A percentile compares a stretch with the other conserved stretches of the same genome.
Conservation (phyloP, 2,329 filamentous ascomycete genomes). For the Beauveria rudraprayagi region DNA sequence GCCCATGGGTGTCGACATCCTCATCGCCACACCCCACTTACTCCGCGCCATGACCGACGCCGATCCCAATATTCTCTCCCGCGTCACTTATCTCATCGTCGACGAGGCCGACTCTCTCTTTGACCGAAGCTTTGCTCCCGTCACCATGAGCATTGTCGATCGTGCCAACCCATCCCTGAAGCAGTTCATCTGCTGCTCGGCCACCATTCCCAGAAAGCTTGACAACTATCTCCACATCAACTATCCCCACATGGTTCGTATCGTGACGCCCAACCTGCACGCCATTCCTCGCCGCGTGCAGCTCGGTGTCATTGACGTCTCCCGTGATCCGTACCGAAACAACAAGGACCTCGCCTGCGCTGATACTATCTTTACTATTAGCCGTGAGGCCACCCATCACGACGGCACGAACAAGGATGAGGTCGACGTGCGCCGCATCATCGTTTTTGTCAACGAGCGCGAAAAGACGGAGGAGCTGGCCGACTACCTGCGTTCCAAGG, state of each 20-base stretch:
- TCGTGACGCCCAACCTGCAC: constrained; percentile 93
- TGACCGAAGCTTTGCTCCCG: constrained; percentile 82
- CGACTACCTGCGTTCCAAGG: constrained; percentile 70
- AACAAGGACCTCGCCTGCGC: constrained; percentile 92
- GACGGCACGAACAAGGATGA: constrained; percentile 47
- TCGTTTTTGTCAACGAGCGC: constrained; percentile 95
- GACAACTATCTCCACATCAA: constrained; percentile 75
- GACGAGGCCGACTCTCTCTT: constrained; percentile 96
- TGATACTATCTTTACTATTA: constrained; percentile 89
- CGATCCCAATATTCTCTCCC: constrained; percentile 87
- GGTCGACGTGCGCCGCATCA: constrained; percentile 69
- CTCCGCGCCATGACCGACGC: constrained; percentile 79
- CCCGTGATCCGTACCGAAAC: constrained; percentile 85
- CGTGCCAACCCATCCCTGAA: constrained; percentile 71
- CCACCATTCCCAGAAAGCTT: constrained; percentile 84
- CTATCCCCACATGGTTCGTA: constrained; percentile 74
- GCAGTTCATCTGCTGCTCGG: constrained; percentile 87
- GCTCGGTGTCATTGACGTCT: constrained; percentile 84
- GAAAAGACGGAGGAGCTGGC: constrained; percentile 79
- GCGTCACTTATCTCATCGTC: constrained; percentile 78
- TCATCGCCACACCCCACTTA: constrained; percentile 83
- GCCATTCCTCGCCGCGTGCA: constrained; percentile 92
- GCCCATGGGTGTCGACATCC: constrained; percentile 70
- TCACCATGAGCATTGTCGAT: constrained; percentile 76
- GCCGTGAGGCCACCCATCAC: constrained; percentile 59